Conservation (phyloP, 139 green algal species). For the Chlamydomonas schloesseri region DNA sequence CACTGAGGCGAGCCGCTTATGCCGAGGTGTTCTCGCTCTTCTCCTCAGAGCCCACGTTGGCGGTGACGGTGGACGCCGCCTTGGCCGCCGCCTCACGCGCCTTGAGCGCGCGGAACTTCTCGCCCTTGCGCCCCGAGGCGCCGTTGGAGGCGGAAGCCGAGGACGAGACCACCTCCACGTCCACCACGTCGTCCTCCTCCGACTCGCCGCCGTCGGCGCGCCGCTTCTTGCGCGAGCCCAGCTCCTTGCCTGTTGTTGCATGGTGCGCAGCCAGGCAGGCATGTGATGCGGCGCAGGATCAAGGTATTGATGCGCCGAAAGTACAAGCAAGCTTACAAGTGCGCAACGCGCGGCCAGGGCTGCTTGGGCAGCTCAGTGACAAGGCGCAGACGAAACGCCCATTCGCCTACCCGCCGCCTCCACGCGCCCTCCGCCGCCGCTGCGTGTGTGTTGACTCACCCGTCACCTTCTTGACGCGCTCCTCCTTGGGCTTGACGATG, state of each 20-base stretch:
- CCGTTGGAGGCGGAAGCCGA: not conserved
- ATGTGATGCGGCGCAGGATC: too few relatives aligned
- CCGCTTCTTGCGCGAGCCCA: conserved; percentile 63
- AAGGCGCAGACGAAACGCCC: too few relatives aligned
- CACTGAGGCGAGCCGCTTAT: not conserved
- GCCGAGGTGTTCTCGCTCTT: not conserved
- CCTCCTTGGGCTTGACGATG: conserved; percentile 66
- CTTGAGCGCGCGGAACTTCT: conserved; percentile 84
- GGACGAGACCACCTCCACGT: conserved; percentile 11
- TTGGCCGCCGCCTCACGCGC: conserved; percentile 80
- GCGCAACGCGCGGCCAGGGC: too few relatives aligned
- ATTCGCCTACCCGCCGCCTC: too few relatives aligned
- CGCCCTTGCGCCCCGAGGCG: conserved; percentile 49
- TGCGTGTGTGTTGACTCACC: conserved; percentile 18
- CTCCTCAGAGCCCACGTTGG: not conserved
- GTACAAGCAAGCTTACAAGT: too few relatives aligned
- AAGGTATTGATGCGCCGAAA: too few relatives aligned
- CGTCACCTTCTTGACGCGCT: conserved; percentile 62
- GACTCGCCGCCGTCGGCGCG: conserved; percentile 34
- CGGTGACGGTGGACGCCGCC: conserved; percentile 54
- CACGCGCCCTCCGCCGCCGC: too few relatives aligned
- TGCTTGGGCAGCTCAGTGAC: too few relatives aligned
- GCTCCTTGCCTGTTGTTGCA: conserved; percentile 67
- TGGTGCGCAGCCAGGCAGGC: too few relatives aligned
- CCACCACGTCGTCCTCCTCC: conserved; percentile 36